Evolutionary conservation across 129 eudicot species (phyloP), one percentile per base, ranked within the genome.

Genomic region (Lonicera japonica): DNA sequence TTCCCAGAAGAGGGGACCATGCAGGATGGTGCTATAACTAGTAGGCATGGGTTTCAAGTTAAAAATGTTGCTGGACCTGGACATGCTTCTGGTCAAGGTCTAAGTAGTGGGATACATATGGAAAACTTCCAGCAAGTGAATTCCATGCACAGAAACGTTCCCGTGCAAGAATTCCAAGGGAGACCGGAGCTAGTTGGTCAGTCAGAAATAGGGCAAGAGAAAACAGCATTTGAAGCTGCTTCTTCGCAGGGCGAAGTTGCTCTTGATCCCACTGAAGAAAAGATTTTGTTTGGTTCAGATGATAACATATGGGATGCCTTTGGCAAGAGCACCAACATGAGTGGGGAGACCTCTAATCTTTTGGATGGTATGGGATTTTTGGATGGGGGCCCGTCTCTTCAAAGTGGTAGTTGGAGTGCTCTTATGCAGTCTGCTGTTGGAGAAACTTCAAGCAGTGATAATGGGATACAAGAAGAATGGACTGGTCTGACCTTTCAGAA

Each of bases 361-460:
- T 60, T 70, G 61, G 92, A 84, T 70, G 79, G 76, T 65, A 56
- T 75, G 45, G 95, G 80, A 25, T 51, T 75, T 29, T 34, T 58
- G 16, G 56, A 65, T 78, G 82, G 86, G 13, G 41, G 81, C 58
- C 81, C 95, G 25, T 90, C 97, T 56, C 12, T 87, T 52, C 97
- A 91, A 63, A 84, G 95, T 69, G 97, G 97, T 63, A 87, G 82
- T 66, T 91, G 97, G 97, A 91, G 97, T 67, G 97, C 97, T 70
- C 88, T 91, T 23, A 91, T 91, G 97, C 97, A 91, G 77, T 91
- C 97, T 58, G 97, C 97, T 60, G 97, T 84, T 47, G 95, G 86
- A 23, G 97, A 91, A 80, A 80, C 95, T 47, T 73, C 87, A 58
- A 86, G 86, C 63, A 68, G 72, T 60, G 87, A 80, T 71, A 46